These are phyloP conservation scores for Carallia brachiata DNA, from an alignment of 345 rosid species.

Conservation along the genomic window DNA sequence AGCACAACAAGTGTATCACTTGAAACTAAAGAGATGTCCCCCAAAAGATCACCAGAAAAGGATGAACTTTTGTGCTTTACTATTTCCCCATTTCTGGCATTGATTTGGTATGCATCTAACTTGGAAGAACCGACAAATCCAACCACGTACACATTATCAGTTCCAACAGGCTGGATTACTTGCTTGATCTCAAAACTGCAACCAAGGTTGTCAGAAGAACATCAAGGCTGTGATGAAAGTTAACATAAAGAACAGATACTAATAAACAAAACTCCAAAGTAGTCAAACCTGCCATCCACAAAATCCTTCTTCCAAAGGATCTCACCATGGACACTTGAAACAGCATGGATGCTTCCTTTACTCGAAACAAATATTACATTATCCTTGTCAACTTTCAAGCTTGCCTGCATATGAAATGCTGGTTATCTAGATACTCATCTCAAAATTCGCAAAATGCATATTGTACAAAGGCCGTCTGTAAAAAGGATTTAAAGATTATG, in stretches of 20 bases:
- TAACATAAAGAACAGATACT: slow-evolving; percentile 1
- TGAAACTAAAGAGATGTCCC: slow-evolving; percentile 62
- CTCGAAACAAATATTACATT: slow-evolving; percentile 54
- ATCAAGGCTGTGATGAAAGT: slow-evolving; percentile 12
- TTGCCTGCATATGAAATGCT: slow-evolving; percentile 46
- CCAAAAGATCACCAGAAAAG: slow-evolving; percentile 71
- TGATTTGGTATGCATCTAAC: slow-evolving; percentile 60
- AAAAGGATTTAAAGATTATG: neutral
- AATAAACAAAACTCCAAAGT: slow-evolving; percentile 15
- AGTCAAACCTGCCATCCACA: slow-evolving; percentile 65
- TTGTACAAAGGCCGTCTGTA: neutral
- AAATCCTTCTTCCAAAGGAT: slow-evolving; percentile 87
- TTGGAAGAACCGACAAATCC: slow-evolving; percentile 66
- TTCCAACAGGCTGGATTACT: slow-evolving; percentile 56
- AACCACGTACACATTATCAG: slow-evolving; percentile 49
- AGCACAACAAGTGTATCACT: slow-evolving; percentile 58
- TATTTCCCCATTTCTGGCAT: slow-evolving; percentile 68
- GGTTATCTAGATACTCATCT: slow-evolving; percentile 8
- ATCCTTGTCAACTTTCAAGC: slow-evolving; percentile 68
- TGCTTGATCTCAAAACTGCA: slow-evolving; percentile 81
- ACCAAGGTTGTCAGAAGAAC: slow-evolving; percentile 13
- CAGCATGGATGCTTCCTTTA: slow-evolving; percentile 73
- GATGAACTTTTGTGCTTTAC: slow-evolving; percentile 52
- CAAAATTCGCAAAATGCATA: slow-evolving; percentile 5
- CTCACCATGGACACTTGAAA: slow-evolving; percentile 86